These are phyloP conservation scores for Rhodamnia rubescens DNA, from an alignment of 345 rosid species.

Conservation along the genomic window DNA sequence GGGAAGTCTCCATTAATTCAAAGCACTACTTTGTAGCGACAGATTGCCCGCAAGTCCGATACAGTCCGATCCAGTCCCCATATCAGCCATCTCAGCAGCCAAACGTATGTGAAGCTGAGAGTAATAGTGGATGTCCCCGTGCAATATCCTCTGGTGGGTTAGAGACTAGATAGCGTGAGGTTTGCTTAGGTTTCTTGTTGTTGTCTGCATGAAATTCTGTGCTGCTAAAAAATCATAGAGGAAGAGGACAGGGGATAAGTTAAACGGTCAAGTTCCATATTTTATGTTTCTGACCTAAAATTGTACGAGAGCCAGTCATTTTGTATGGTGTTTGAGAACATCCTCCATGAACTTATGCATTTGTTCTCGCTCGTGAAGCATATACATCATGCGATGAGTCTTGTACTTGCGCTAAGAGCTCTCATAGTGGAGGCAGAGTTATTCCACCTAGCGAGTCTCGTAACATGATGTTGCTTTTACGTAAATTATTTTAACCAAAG, in stretches of 20 bases:
- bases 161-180: neutral
- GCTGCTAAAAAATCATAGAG: neutral
- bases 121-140: neutral
- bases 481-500: neutral
- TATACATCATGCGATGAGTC: neutral
- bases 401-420: neutral
- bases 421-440: neutral
- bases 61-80: neutral
- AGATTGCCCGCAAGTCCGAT: neutral
- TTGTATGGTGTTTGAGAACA: neutral
- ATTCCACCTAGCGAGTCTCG: neutral
- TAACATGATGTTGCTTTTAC: neutral
- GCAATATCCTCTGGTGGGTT: too few relatives aligned
- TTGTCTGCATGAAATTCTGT: neutral
- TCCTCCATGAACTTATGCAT: neutral
- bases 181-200: neutral
- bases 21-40: neutral
- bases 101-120: neutral
- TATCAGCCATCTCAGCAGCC: neutral
- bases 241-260: neutral
- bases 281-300: neutral
- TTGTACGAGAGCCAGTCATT: neutral
- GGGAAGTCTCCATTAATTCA: neutral
- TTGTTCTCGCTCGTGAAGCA: neutral
- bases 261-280: neutral